These are phyloP conservation scores for Gyromitra esculenta DNA, from an alignment of 2,329 filamentous ascomycete genomes.

Conservation along the genomic window DNA sequence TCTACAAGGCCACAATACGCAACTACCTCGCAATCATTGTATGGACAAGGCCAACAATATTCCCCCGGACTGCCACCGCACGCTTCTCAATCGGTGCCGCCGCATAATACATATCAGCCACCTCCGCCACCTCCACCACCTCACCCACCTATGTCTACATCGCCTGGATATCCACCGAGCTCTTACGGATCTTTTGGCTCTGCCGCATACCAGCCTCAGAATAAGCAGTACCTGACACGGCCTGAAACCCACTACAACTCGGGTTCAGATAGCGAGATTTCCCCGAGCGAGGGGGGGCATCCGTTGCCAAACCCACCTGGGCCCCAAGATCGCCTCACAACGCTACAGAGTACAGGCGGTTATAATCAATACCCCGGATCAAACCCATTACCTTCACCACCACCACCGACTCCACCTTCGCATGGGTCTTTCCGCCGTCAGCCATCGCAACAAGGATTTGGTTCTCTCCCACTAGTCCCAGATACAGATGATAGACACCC, in stretches of 20 bases:
- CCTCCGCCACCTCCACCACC: conserved; percentile 54
- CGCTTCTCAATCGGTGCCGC: conserved; percentile 50
- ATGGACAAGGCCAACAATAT: conserved; percentile 48
- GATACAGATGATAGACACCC: conserved; percentile 42
- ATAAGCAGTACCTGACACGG: conserved; percentile 41
- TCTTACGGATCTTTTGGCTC: conserved; percentile 50
- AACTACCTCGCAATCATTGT: conserved; percentile 47
- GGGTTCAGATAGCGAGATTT: conserved; percentile 55
- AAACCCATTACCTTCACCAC: conserved; percentile 56
- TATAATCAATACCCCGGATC: conserved; percentile 46
- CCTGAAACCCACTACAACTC: conserved; percentile 55
- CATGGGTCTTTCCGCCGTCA: conserved; percentile 58
- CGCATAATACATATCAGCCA: conserved; percentile 53
- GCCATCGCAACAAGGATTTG: conserved; percentile 46
- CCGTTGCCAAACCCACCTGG: conserved; percentile 53
- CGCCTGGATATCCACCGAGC: conserved; percentile 45
- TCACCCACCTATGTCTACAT: conserved; percentile 52
- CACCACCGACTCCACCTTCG: conserved; percentile 59
- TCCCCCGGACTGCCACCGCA: conserved; percentile 52
- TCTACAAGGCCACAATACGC: conserved; percentile 50
- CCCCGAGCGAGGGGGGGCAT: conserved; percentile 47
- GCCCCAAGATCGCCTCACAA: conserved; percentile 40
- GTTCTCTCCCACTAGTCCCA: conserved; percentile 42
- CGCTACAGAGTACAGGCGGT: conserved; percentile 32
- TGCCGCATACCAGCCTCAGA: conserved; percentile 37